Evolutionary conservation across 768 basidiomycete genomes (phyloP).

Genomic region (Kwoniella pini): DNA sequence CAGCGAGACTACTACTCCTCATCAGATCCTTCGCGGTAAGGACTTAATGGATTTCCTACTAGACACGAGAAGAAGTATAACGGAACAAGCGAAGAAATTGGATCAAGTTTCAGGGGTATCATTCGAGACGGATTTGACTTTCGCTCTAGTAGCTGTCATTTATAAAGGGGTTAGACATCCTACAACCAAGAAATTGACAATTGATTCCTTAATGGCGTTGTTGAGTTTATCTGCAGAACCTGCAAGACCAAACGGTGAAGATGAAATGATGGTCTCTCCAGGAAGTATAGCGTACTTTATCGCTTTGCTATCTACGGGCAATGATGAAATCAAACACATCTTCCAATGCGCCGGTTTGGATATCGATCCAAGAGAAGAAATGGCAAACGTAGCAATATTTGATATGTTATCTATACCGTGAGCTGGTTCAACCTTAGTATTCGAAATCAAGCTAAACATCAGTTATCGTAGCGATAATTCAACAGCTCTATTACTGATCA

Average conservation of each 20-base stretch:
- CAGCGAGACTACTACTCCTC: constrained; percentile 55
- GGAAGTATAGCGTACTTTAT: constrained; percentile 40
- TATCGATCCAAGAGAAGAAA: constrained; percentile 53
- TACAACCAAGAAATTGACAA: constrained; percentile 59
- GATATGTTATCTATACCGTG: constrained; percentile 41
- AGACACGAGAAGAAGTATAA: constrained; percentile 66
- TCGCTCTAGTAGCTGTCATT: constrained; percentile 76
- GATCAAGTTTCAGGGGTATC: constrained; percentile 73
- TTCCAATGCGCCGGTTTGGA: constrained; percentile 64
- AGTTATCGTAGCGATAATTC: constrained; percentile 64
- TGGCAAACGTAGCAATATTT: constrained; percentile 18
- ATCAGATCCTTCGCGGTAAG: constrained; percentile 58
- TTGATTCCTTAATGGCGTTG: constrained; percentile 64
- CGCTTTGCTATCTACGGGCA: constrained; percentile 30
- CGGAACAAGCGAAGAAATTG: constrained; percentile 69
- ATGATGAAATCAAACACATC: constrained; percentile 63
- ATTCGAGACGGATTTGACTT: constrained; percentile 76
- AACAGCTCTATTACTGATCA: constrained; percentile 70
- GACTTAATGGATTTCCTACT: constrained; percentile 56
- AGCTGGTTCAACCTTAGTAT: constrained; percentile 18
- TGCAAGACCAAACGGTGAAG: constrained; percentile 12
- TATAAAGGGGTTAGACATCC: constrained; percentile 82
- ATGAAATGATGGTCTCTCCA: constrained; percentile 8
- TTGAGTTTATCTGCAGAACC: constrained; percentile 17
- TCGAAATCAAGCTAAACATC: too few species aligned